phyloP scores from a whole-genome alignment of 352 stramenopile genomes.

The Phytophthora idaei region DNA sequence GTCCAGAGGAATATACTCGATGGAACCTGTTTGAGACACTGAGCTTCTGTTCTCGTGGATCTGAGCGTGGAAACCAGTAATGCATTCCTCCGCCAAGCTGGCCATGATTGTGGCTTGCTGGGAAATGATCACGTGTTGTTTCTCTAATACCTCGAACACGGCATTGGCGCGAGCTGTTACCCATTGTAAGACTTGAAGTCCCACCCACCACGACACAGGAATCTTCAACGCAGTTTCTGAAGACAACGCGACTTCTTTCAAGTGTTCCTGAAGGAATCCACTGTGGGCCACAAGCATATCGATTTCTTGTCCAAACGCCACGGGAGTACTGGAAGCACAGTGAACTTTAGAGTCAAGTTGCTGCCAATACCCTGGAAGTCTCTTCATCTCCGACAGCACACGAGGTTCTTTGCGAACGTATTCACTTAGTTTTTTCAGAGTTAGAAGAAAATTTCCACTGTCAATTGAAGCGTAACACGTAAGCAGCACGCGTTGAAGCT shows the following conservation, averaged over 20 bases:
- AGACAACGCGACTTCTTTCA: slow-evolving; percentile 35
- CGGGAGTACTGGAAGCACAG: slow-evolving; percentile 7
- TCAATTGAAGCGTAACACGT: slow-evolving; percentile 40
- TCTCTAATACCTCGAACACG: slow-evolving; percentile 35
- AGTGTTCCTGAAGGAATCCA: slow-evolving; percentile 43
- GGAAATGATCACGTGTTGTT: slow-evolving; percentile 25
- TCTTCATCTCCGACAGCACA: slow-evolving; percentile 35
- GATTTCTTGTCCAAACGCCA: slow-evolving; percentile 38
- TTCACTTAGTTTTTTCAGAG: slow-evolving; percentile 25
- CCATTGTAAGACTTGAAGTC: slow-evolving; percentile 51
- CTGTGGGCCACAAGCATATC: slow-evolving; percentile 53
- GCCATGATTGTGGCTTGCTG: slow-evolving; percentile 28
- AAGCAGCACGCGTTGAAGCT: slow-evolving; percentile 36
- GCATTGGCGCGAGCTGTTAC: slow-evolving; percentile 39
- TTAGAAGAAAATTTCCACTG: slow-evolving; percentile 25
- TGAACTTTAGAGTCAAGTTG: slow-evolving; percentile 1
- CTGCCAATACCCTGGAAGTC: slow-evolving; percentile 16
- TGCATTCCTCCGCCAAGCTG: slow-evolving; percentile 34
- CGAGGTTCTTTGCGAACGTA: slow-evolving; percentile 35
- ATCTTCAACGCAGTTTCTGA: slow-evolving; percentile 1
- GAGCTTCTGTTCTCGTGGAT: slow-evolving; percentile 1
- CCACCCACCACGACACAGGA: slow-evolving; percentile 52
- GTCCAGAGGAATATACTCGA: slow-evolving; percentile 19
- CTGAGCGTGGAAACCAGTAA: slow-evolving; percentile 39
- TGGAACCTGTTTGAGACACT: neutral